Conservation (phyloP, 192 early-diverging fungal species). For the Umbelopsis isabellina region DNA sequence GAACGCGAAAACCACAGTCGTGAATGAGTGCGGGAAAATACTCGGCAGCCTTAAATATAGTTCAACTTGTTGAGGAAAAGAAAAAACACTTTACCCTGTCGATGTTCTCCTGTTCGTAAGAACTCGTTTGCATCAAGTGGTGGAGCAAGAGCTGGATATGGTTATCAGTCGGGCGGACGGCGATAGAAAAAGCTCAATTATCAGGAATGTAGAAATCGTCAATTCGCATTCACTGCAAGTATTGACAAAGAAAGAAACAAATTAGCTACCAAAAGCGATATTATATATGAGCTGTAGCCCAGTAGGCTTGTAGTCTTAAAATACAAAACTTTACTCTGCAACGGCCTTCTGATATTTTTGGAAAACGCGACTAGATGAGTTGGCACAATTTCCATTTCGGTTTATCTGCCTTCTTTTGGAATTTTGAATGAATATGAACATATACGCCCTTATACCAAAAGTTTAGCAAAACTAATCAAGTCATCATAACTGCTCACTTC, state of each 20-base stretch:
- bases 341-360: too few relatives aligned
- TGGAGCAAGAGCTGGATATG: slow-evolving; percentile 18
- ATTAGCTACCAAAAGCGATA: too few relatives aligned
- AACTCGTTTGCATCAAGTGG: slow-evolving; percentile 18
- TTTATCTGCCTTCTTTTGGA: too few relatives aligned
- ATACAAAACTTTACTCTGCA: too few relatives aligned
- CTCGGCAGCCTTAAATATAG: background rate
- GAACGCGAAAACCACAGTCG: background rate
- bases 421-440: too few relatives aligned
- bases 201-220: background rate
- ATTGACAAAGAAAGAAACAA: background rate
- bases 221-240: background rate
- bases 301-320: too few relatives aligned
- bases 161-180: slow-evolving; percentile 13
- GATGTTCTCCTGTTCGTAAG: slow-evolving; percentile 17
- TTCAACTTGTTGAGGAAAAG: background rate
- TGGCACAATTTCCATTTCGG: too few relatives aligned
- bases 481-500: too few relatives aligned
- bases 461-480: too few relatives aligned
- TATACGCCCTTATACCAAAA: too few relatives aligned
- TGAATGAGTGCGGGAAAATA: background rate
- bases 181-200: slow-evolving; percentile 1
- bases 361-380: too few relatives aligned
- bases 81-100: slow-evolving; percentile 6
- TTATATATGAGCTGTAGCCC: too few relatives aligned